These are phyloP conservation scores for Diddensiella caesifluorescens DNA, from an alignment of 805 yeast genomes.

Conservation along the genomic window DNA sequence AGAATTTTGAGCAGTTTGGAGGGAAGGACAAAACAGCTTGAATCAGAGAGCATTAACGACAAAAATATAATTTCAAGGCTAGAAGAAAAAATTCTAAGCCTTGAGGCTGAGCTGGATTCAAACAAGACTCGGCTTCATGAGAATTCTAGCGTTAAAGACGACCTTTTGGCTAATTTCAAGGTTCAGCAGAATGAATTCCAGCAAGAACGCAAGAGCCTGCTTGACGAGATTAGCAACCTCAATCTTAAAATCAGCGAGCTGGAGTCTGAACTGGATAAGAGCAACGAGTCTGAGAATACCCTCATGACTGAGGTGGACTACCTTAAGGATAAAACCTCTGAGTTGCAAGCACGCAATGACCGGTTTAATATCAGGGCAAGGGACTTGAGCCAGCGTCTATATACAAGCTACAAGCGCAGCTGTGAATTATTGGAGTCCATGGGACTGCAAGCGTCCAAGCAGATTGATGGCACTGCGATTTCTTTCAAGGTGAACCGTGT, in stretches of 20 bases:
- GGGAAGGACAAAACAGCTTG: slow-evolving; percentile 5
- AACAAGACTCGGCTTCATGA: slow-evolving; percentile 19
- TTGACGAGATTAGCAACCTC: slow-evolving; percentile 46
- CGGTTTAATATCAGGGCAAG: slow-evolving; percentile 35
- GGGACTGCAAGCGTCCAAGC: slow-evolving; percentile 61
- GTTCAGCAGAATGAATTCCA: slow-evolving; percentile 56
- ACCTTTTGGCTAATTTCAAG: slow-evolving; percentile 61
- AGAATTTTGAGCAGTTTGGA: slow-evolving; percentile 8
- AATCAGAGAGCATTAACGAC: not conserved
- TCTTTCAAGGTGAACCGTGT: slow-evolving; percentile 51
- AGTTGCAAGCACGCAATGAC: slow-evolving; percentile 17
- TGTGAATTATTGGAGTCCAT: slow-evolving; percentile 65
- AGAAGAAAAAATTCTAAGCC: not conserved
- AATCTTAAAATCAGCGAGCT: slow-evolving; percentile 43
- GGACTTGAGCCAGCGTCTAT: slow-evolving; percentile 40
- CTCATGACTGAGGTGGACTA: slow-evolving; percentile 5
- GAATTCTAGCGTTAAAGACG: slow-evolving; percentile 47
- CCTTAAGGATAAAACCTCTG: slow-evolving; percentile 7
- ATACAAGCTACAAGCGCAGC: slow-evolving; percentile 32
- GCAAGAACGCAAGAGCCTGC: slow-evolving; percentile 46
- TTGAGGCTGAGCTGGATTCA: slow-evolving; percentile 26
- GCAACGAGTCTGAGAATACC: slow-evolving; percentile 8
- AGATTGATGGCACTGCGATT: slow-evolving; percentile 39
- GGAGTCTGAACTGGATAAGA: slow-evolving; percentile 13
- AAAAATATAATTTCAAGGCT: not conserved